Evolutionary conservation across 352 stramenopile genomes (phyloP).

Genomic region (Phytophthora parvispora): DNA sequence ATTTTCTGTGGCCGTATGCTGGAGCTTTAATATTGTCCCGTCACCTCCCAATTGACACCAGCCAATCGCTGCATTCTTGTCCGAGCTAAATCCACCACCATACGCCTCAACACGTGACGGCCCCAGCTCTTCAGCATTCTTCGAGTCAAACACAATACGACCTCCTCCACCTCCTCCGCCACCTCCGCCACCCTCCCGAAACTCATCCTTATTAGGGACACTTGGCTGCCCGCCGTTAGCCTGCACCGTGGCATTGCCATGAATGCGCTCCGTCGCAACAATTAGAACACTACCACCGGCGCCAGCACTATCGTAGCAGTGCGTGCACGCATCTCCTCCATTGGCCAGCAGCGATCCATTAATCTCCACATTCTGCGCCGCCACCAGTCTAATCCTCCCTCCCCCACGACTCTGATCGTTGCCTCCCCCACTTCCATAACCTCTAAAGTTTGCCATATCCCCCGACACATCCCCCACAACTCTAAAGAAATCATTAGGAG

Average conservation of each 20-base stretch:
- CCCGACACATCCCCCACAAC: conserved; percentile 72
- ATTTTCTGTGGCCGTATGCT: conserved; percentile 39
- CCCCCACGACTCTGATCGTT: conserved; percentile 68
- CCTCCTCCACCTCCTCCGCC: conserved; percentile 66
- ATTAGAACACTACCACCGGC: conserved; percentile 65
- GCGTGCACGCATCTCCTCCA: conserved; percentile 58
- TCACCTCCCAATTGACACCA: conserved; percentile 88
- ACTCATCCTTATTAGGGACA: conserved; percentile 35
- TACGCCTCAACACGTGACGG: conserved; percentile 56
- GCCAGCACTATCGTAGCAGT: conserved; percentile 69
- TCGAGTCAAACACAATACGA: conserved; percentile 62
- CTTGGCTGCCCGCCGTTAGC: conserved; percentile 66
- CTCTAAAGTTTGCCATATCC: conserved; percentile 72
- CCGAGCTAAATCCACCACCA: conserved; percentile 50
- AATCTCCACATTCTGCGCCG: conserved; percentile 48
- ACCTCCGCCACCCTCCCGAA: conserved; percentile 59
- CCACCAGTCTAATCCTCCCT: conserved; percentile 64
- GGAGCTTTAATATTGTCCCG: conserved; percentile 77
- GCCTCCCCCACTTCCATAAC: conserved; percentile 86
- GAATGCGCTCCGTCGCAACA: conserved; percentile 43
- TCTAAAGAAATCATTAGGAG: conserved; percentile 68
- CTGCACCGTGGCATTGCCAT: conserved; percentile 53
- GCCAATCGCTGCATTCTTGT: conserved; percentile 43
- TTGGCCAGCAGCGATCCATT: conserved; percentile 77
- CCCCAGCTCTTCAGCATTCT: conserved; percentile 48